Evolutionary conservation across 441 rosid genomes (phyloP), one percentile per base, ranked within the genome.

Genomic region (Adansonia madagascariensis): DNA sequence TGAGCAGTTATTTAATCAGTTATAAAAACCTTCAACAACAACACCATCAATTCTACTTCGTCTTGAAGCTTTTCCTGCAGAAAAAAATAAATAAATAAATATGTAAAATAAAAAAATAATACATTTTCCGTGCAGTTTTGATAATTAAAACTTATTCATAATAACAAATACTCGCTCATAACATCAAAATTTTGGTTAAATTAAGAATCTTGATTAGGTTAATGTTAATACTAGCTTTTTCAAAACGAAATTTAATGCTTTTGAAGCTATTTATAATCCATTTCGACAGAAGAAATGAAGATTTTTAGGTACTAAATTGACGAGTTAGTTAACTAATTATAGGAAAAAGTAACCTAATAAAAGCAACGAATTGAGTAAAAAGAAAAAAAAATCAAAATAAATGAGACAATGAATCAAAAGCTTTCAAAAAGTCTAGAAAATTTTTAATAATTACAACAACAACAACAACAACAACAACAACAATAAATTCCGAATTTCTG

Each of bases 1-100:
- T 10, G 61, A 31, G 27, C 49, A 35, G 47, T 53, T 52, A 53
- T 31, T 70, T 52, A 52, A 24, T 50, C 74, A 27, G 74, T 70
- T 50, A 50, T 35, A 55, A 17, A 60, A 71, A 39, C 31, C 47
- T 71, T 35, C 63, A 71, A 17, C 35, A 53, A 5, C 63, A 39
- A 0, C 50, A 71, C 22, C 49, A 52, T 71, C 49, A 55, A 71
- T 55, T 71, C 31, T 17, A 17, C 75, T 35, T 71, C 63, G 50
- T 39, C 74, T 4, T 35, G 17, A 2, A 52, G 27, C 43, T 49
- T 27, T 71, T 70, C 60, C 74, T 70, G 43, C 61, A 52, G 15
- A 4, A 0, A n/a, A 4, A 61, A 61, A 57, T 17, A 69, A 20
- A 44, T 1, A 18, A 1, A 14, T 22, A 39, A 70, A 69, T 2